Conservation (phyloP, 306 rosid genomes). For the Vigna mungo region DNA sequence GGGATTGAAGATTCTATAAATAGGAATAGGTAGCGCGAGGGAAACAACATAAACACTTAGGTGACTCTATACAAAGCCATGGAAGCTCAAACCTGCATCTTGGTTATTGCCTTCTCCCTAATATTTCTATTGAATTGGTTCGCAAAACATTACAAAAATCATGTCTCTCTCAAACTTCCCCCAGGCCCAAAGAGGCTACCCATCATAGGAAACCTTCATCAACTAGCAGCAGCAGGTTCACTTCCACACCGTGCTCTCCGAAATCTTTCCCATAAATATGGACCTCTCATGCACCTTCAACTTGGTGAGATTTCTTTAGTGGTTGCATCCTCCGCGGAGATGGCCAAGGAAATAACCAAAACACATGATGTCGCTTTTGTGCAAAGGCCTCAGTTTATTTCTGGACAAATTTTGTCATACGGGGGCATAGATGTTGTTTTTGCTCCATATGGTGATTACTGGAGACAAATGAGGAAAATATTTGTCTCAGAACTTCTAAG, state of each 20-base stretch:
- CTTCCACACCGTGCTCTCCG: slow-evolving; percentile 34
- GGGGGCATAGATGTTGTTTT: slow-evolving; percentile 12
- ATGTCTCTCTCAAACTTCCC: neutral
- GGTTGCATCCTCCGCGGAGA: slow-evolving; percentile 11
- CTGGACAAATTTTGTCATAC: neutral
- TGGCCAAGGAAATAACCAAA: slow-evolving; percentile 37
- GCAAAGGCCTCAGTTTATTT: neutral
- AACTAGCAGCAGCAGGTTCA: slow-evolving; percentile 24
- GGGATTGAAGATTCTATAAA: slow-evolving; percentile 6
- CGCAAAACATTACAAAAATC: slow-evolving; percentile 1
- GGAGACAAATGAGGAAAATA: slow-evolving; percentile 37
- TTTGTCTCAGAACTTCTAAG: slow-evolving; percentile 10
- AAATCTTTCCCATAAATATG: slow-evolving; percentile 20
- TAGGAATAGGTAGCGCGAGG: neutral
- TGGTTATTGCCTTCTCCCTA: neutral
- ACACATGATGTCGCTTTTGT: slow-evolving; percentile 29
- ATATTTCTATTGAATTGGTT: neutral
- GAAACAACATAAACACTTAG: neutral
- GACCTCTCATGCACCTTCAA: slow-evolving; percentile 39
- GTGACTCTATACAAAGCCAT: neutral
- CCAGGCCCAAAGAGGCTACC: slow-evolving; percentile 42
- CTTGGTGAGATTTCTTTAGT: slow-evolving; percentile 32
- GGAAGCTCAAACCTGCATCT: neutral
- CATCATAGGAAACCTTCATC: slow-evolving; percentile 43
- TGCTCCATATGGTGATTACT: slow-evolving; percentile 26